These are phyloP conservation scores for Diplogelasinospora grovesii DNA, from an alignment of 495 filamentous ascomycete genomes.

Conservation along the genomic window DNA sequence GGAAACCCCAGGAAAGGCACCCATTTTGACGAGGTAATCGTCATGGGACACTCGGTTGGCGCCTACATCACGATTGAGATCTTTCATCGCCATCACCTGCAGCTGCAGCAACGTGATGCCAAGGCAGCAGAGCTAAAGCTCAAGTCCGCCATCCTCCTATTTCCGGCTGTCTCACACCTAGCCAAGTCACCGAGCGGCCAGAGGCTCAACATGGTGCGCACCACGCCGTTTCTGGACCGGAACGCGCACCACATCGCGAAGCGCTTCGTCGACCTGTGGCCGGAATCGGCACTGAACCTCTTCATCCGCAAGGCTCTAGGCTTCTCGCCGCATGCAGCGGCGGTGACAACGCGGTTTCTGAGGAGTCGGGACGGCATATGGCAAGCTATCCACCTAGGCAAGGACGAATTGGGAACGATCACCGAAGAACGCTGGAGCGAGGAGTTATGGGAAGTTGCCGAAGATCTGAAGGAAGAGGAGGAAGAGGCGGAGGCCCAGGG, in stretches of 20 bases:
- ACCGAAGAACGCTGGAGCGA: slow-evolving; percentile 70
- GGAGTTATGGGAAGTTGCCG: slow-evolving; percentile 67
- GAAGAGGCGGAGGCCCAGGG: neutral
- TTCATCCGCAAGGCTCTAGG: slow-evolving; percentile 44
- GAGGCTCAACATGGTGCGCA: slow-evolving; percentile 46
- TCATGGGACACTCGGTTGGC: slow-evolving; percentile 82
- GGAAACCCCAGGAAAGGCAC: slow-evolving; percentile 3
- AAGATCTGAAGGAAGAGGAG: slow-evolving; percentile 28
- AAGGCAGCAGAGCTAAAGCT: slow-evolving; percentile 13
- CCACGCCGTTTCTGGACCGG: slow-evolving; percentile 49
- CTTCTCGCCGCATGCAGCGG: slow-evolving; percentile 50
- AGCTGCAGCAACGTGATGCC: slow-evolving; percentile 11
- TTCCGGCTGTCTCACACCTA: slow-evolving; percentile 73
- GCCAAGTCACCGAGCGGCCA: slow-evolving; percentile 56
- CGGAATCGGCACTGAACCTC: slow-evolving; percentile 31
- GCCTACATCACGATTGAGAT: slow-evolving; percentile 72
- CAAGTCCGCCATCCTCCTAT: slow-evolving; percentile 58
- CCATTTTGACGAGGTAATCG: slow-evolving; percentile 56
- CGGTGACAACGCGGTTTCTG: slow-evolving; percentile 57
- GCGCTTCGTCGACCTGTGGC: slow-evolving; percentile 40
- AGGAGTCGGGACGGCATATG: slow-evolving; percentile 55
- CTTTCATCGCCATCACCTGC: slow-evolving; percentile 38
- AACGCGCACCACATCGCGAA: slow-evolving; percentile 48
- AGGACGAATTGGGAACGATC: slow-evolving; percentile 71
- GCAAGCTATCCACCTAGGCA: slow-evolving; percentile 56